Evolutionary conservation across 2,329 filamentous ascomycete genomes (phyloP).

Genomic region (Sporothrix humicola): DNA sequence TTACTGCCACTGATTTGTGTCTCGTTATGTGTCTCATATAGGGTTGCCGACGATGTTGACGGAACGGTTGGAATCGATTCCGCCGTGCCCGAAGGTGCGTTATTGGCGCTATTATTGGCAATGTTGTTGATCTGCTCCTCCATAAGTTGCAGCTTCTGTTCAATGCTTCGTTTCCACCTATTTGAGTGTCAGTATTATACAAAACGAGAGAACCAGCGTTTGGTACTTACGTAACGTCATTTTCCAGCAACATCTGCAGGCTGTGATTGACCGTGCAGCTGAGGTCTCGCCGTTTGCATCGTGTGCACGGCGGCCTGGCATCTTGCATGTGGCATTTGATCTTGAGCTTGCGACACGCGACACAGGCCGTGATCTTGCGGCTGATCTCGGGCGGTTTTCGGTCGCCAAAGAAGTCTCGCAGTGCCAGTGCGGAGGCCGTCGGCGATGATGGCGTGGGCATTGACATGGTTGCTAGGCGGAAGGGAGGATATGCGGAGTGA

Average conservation of each 20-base stretch:
- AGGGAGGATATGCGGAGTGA: background rate
- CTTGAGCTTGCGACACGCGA: constrained; percentile 16
- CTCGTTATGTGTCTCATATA: background rate
- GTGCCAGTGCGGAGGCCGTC: background rate
- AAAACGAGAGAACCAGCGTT: background rate
- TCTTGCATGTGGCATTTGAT: constrained; percentile 25
- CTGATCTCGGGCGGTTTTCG: constrained; percentile 21
- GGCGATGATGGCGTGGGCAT: constrained; percentile 19
- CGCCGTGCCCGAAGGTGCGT: background rate
- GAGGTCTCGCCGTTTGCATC: constrained; percentile 14
- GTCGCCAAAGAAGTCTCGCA: constrained; percentile 19
- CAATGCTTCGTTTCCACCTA: constrained; percentile 6
- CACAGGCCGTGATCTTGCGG: constrained; percentile 20
- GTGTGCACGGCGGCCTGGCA: background rate
- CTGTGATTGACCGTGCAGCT: constrained; percentile 25
- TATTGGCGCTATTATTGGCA: background rate
- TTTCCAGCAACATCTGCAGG: constrained; percentile 22
- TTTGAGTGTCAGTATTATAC: no score
- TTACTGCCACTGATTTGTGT: background rate
- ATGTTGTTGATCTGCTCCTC: background rate
- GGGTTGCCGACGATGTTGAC: background rate
- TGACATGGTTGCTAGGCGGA: background rate
- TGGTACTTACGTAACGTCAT: constrained; percentile 17
- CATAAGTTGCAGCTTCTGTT: constrained; percentile 12
- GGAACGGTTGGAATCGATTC: background rate